Evolutionary conservation across 225 moss, liverwort and hornwort genomes (phyloP), one percentile per base, ranked within the genome.

Genomic region (Takakia lepidozioides): DNA sequence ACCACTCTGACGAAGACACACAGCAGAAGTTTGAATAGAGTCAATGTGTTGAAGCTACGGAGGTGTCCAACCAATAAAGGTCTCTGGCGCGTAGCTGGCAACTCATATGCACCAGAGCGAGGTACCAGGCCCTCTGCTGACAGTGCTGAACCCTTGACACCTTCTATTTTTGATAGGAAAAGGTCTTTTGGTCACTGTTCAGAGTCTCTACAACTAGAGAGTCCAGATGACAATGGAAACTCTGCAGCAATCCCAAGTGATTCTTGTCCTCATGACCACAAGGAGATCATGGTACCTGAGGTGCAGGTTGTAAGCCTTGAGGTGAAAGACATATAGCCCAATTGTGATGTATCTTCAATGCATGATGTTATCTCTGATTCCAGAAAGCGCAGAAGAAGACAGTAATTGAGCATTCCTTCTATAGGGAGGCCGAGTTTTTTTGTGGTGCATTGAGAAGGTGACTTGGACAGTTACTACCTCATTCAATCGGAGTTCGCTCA

Each of bases 61-160:
- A 78, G 90, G 24, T 95, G 95, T 57, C 84, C 90, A 39, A 84
- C 87, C n/a, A 87, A 84, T 46, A 95, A 90, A 60, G 82, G 84
- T 39, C 65, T 85, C 18, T 95, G 95, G 95, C 73, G 82, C 30
- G 86, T 95, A 43, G 88, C 88, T 41, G 85, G 85, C 3, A 88
- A 86, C 55, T 78, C 93, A 1, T 78, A 71, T 54, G 59, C 51
- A 38, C 61, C 74, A 43, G 81, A 65, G 46, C 67, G 54, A 40
- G 38, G 63, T 23, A 56, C 45, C 35, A 40, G 58, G 59, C 84
- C 60, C 38, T 59, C 52, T 37, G 65, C 63, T 23, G 82, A 71
- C 8, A 61, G 70, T 17, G 75, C 74, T 21, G 85, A 84, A 38
- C 63, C 84, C 24, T 39, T 80, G 60, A 87, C 87, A 15, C 84